Conservation (phyloP, 2,329 filamentous ascomycete genomes). For the Drechslera avenae region DNA sequence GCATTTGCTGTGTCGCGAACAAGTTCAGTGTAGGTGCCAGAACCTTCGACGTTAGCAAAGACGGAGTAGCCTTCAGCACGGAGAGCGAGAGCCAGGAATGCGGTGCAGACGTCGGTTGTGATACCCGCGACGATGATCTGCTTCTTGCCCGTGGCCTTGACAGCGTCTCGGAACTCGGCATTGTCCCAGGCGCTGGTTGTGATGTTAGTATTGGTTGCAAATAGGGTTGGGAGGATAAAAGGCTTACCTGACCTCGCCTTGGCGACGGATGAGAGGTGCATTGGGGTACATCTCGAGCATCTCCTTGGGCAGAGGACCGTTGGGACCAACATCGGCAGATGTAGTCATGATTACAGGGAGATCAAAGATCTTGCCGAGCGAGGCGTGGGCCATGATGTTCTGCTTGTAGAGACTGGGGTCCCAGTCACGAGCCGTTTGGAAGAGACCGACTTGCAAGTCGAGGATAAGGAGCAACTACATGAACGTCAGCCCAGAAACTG, state of each 20-base stretch:
- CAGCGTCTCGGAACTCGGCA: constrained; percentile 67
- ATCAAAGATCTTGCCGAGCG: constrained; percentile 68
- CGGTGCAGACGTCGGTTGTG: constrained; percentile 75
- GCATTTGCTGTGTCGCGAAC: constrained; percentile 68
- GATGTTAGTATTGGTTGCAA: constrained; percentile 11
- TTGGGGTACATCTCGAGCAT: constrained; percentile 70
- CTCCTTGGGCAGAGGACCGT: constrained; percentile 72
- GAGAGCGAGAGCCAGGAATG: constrained; percentile 75
- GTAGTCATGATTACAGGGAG: constrained; percentile 73
- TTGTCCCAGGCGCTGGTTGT: constrained; percentile 71
- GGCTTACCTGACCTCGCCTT: constrained; percentile 69
- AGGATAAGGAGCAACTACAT: constrained; percentile 61
- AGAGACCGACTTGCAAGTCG: constrained; percentile 66
- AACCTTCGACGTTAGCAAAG: constrained; percentile 74
- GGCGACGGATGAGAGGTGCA: constrained; percentile 68
- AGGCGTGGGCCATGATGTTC: constrained; percentile 70
- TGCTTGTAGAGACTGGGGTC: constrained; percentile 68
- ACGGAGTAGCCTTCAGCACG: constrained; percentile 73
- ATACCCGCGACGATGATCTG: constrained; percentile 77
- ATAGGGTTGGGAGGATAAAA: background rate
- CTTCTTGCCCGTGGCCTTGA: constrained; percentile 67
- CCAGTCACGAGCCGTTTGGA: constrained; percentile 67
- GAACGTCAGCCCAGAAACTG: background rate
- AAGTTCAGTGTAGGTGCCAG: constrained; percentile 66
- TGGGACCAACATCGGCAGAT: constrained; percentile 71